Percentiles rank a stretch among this genome's conserved stretches.
Conservation (phyloP, 805 yeast genomes). For the Kodamaea sagamina region DNA sequence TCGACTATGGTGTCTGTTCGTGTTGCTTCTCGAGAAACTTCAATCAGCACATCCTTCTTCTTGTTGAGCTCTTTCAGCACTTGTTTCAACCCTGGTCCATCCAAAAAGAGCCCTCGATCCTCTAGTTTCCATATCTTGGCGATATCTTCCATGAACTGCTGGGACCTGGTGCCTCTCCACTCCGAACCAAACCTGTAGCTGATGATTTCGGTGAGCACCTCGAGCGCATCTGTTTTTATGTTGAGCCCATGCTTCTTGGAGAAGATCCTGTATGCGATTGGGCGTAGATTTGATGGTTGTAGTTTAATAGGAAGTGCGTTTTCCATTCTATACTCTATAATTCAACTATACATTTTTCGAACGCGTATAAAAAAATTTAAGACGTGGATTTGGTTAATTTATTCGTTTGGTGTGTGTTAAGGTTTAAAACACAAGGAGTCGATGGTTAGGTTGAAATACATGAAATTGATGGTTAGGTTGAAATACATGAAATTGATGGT, state of each 20-base stretch:
- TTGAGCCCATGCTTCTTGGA: constrained; percentile 93
- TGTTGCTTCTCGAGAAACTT: constrained; percentile 13
- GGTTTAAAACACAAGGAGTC: no score
- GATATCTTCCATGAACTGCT: constrained; percentile 68
- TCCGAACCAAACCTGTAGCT: constrained; percentile 80
- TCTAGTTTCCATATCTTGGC: constrained; percentile 87
- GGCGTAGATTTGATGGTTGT: constrained; percentile 81
- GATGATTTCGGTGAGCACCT: constrained; percentile 68
- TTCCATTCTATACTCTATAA: constrained; percentile 9
- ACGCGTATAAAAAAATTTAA: not conserved
- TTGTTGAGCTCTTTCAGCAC: constrained; percentile 59
- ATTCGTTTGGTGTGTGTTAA: no score
- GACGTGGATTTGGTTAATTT: no score
- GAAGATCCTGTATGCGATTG: constrained; percentile 84
- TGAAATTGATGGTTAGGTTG: no score
- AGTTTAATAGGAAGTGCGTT: constrained; percentile 65
- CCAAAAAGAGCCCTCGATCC: constrained; percentile 83
- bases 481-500: no score
- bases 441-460: no score
- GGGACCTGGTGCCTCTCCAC: constrained; percentile 74
- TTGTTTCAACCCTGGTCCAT: constrained; percentile 65
- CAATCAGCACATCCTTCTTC: constrained; percentile 11
- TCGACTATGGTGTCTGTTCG: constrained; percentile 24
- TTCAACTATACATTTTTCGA: constrained; percentile 6
- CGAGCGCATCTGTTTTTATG: constrained; percentile 82